These are phyloP conservation scores for Setaria italica DNA, from an alignment of 202 grass and related monocot genomes.

Conservation along the genomic window DNA sequence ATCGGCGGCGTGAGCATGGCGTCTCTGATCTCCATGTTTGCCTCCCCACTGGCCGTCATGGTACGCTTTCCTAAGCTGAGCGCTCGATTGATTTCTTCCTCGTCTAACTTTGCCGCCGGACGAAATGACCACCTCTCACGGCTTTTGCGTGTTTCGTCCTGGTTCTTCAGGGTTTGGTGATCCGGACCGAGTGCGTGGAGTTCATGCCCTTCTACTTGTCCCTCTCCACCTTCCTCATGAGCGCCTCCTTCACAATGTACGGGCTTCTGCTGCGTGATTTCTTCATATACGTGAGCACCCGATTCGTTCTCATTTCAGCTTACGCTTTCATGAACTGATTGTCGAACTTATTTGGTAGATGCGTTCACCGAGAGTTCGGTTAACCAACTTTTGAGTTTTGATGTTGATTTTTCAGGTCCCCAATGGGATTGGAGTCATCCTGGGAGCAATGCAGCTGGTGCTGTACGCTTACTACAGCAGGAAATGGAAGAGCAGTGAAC, in stretches of 20 bases:
- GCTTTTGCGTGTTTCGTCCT: background rate
- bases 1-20: constrained; percentile 68
- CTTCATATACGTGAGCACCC: constrained; percentile 71
- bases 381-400: background rate
- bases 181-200: constrained; percentile 81
- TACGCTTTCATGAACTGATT: background rate
- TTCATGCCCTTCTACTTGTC: constrained; percentile 97
- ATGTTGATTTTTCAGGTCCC: constrained; percentile 62
- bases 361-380: background rate
- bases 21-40: constrained; percentile 84
- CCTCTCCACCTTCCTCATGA: constrained; percentile 75
- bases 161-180: constrained; percentile 68
- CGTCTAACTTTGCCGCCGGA: background rate
- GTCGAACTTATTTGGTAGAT: background rate
- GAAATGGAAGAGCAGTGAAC: constrained; percentile 48
- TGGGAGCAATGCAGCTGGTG: constrained; percentile 67
- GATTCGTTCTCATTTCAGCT: background rate
- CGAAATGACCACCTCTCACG: background rate
- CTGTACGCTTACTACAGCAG: constrained; percentile 79
- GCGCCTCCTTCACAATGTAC: constrained; percentile 65
- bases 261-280: constrained; percentile 68
- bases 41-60: constrained; percentile 82
- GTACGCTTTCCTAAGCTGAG: constrained; percentile 19
- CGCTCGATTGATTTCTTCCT: background rate
- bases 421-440: constrained; percentile 73